phyloP scores from a whole-genome alignment of 75 land plant genomes.

The Selaginella moellendorffii region DNA sequence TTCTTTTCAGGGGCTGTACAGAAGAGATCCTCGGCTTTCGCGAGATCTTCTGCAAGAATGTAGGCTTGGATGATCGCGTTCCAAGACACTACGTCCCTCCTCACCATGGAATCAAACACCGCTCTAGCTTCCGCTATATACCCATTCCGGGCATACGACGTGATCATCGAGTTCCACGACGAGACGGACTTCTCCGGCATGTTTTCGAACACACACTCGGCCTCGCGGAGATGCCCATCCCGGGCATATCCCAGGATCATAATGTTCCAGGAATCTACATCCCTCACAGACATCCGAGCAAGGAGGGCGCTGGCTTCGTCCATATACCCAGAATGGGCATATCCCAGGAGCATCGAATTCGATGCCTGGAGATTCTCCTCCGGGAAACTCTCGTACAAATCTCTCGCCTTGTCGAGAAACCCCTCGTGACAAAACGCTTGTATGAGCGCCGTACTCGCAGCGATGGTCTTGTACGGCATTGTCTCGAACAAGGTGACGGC shows the following conservation, averaged over 20 bases:
- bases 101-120: not conserved
- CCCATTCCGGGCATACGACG: not conserved
- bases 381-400: not conserved
- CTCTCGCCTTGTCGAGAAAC: not conserved
- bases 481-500: not conserved
- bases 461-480: not conserved
- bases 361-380: not conserved
- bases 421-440: not conserved
- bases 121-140: not conserved
- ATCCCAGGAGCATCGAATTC: not conserved
- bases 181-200: not conserved
- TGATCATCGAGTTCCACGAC: not conserved
- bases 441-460: not conserved
- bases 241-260: not conserved
- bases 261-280: not conserved
- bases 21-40: not conserved
- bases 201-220: not conserved
- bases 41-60: not conserved
- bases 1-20: not conserved
- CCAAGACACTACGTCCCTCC: not conserved
- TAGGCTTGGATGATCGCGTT: not conserved
- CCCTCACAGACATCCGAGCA: not conserved
- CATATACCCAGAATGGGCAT: not conserved
- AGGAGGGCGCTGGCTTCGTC: not conserved
- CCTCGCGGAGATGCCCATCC: not conserved